A percentile compares a stretch with the other conserved stretches of the same genome.
These are phyloP conservation scores for Umbilicaria muhlenbergii DNA, from an alignment of 495 filamentous ascomycete genomes.

Conservation along the genomic window DNA sequence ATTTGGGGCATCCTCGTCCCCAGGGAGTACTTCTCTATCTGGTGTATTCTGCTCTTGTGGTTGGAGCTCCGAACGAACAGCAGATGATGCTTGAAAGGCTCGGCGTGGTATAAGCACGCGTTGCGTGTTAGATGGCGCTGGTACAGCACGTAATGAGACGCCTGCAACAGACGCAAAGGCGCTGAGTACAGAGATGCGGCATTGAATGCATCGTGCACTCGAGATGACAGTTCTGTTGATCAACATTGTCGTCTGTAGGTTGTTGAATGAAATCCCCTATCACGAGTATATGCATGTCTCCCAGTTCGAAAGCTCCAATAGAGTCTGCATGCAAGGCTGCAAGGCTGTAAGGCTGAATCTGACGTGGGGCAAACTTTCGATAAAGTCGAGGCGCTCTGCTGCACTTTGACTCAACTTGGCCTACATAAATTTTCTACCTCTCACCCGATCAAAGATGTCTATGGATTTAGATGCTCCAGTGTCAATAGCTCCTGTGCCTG, in stretches of 20 bases:
- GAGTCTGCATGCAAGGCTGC: background rate
- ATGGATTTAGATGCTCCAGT: conserved; percentile 59
- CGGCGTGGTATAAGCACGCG: no score
- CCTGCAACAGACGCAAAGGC: conserved; percentile 4
- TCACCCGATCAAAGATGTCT: conserved; percentile 25
- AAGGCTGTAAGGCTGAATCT: no score
- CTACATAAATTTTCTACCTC: background rate
- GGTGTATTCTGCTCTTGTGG: background rate
- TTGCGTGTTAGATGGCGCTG: no score
- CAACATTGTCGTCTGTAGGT: conserved; percentile 47
- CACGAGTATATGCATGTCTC: background rate
- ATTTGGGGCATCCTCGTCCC: background rate
- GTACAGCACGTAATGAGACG: background rate
- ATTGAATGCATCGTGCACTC: conserved; percentile 4
- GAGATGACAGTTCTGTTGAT: conserved; percentile 46
- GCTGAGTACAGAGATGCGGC: conserved; percentile 5
- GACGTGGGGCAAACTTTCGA: no score
- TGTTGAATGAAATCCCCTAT: conserved; percentile 4
- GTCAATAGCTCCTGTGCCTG: conserved; percentile 31
- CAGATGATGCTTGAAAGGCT: background rate
- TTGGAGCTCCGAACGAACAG: background rate
- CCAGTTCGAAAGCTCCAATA: background rate
- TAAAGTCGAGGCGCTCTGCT: background rate
- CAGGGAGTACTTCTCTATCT: background rate
- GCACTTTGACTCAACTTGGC: background rate